Evolutionary conservation across 2,329 filamentous ascomycete genomes (phyloP).

Genomic region (Trichoderma sp.): DNA sequence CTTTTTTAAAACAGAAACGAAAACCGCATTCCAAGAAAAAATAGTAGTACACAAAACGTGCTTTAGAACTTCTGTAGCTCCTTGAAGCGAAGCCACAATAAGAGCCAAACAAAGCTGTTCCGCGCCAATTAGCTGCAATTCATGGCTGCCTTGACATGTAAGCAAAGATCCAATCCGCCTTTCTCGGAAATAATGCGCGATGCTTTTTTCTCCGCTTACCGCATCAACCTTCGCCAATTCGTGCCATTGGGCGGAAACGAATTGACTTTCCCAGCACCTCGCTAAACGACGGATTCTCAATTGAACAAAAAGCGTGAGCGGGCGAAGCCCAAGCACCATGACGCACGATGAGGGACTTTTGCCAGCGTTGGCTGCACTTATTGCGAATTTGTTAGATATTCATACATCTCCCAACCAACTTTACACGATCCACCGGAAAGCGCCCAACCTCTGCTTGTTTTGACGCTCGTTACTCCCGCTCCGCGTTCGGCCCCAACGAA

Average conservation of each 20-base stretch:
- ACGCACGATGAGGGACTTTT: neutral
- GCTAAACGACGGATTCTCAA: neutral
- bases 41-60: too few relatives aligned
- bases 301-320: neutral
- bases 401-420: neutral
- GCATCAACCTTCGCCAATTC: constrained; percentile 28
- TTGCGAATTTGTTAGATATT: neutral
- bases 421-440: neutral
- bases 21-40: too few relatives aligned
- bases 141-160: neutral
- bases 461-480: neutral
- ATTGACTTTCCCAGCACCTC: neutral
- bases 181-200: neutral
- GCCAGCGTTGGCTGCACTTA: neutral
- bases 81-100: neutral
- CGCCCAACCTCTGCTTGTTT: neutral
- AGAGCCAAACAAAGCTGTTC: neutral
- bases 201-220: constrained; percentile 18
- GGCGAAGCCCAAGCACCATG: neutral
- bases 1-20: neutral
- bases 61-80: neutral
- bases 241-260: neutral
- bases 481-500: too few relatives aligned
- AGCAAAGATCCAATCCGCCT: neutral
- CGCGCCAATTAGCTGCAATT: neutral